phyloP scores from a whole-genome alignment of 306 rosid species.

The Prunus davidiana region DNA sequence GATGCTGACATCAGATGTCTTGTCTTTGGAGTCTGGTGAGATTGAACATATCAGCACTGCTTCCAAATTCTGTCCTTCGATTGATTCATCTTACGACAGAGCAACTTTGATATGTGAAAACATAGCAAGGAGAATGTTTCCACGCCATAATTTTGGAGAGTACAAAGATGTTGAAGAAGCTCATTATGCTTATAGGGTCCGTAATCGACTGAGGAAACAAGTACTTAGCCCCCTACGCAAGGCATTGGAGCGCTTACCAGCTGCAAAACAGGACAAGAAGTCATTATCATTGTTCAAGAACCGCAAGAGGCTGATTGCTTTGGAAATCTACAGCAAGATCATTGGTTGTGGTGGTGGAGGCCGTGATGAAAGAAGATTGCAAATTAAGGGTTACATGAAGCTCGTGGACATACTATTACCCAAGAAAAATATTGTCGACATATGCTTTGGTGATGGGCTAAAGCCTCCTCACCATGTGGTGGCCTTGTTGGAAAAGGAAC shows the following conservation, averaged over 20 bases:
- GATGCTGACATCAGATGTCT: background rate
- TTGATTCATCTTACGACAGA: background rate
- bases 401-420: background rate
- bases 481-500: background rate
- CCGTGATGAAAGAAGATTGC: background rate
- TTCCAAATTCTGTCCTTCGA: background rate
- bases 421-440: background rate
- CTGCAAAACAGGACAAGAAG: background rate
- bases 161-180: background rate
- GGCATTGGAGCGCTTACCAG: background rate
- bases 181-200: background rate
- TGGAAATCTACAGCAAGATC: background rate
- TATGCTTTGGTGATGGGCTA: background rate
- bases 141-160: background rate
- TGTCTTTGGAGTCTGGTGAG: background rate
- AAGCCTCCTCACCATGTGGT: background rate
- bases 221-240: background rate
- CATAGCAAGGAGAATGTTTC: slow-evolving; percentile 4
- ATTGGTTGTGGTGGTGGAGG: background rate
- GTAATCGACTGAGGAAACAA: background rate
- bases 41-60: background rate
- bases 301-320: background rate
- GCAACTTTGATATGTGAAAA: background rate
- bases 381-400: no score
- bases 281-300: background rate